Evolutionary conservation across 768 basidiomycete species (phyloP).

Genomic region (Lentinula sp.): DNA sequence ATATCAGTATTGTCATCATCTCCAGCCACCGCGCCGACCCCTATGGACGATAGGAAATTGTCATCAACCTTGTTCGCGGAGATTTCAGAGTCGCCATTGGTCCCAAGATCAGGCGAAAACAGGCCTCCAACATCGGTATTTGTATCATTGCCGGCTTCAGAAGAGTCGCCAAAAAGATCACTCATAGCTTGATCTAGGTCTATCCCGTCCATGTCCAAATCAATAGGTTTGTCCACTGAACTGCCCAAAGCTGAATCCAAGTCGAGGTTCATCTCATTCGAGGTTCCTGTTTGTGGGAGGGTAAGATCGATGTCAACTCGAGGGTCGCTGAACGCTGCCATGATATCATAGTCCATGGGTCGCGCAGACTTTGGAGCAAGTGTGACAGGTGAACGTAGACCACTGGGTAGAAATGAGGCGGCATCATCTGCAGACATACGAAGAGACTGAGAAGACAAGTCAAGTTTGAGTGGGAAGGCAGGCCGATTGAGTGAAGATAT

Average conservation of each 20-base stretch:
- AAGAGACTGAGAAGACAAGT: conserved; percentile 65
- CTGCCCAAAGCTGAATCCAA: conserved; percentile 40
- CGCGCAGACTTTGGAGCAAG: conserved; percentile 78
- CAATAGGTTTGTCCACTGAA: conserved; percentile 77
- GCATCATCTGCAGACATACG: conserved; percentile 62
- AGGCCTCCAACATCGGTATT: conserved; percentile 36
- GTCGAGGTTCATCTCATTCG: conserved; percentile 21
- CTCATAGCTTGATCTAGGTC: conserved; percentile 61
- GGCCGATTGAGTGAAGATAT: conserved; percentile 75
- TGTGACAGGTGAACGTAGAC: conserved; percentile 72
- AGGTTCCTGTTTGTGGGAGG: conserved; percentile 26
- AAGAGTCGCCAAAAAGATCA: conserved; percentile 49
- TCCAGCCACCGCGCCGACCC: conserved; percentile 10
- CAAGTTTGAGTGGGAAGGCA: conserved; percentile 68
- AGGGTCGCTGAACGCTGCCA: conserved; percentile 47
- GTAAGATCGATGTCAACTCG: conserved; percentile 59
- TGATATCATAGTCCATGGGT: conserved; percentile 56
- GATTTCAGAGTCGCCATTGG: conserved; percentile 12
- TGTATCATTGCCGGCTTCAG: conserved; percentile 26
- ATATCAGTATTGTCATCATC: conserved; percentile 18
- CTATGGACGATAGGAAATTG: conserved; percentile 28
- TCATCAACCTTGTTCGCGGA: conserved; percentile 20
- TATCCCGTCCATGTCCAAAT: conserved; percentile 65
- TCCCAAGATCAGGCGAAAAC: conserved; percentile 41
- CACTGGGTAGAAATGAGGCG: conserved; percentile 40